A percentile compares a stretch with the other conserved stretches of the same genome.
These are phyloP conservation scores for Tylopilus balloui DNA, from an alignment of 768 basidiomycete species.

Conservation along the genomic window DNA sequence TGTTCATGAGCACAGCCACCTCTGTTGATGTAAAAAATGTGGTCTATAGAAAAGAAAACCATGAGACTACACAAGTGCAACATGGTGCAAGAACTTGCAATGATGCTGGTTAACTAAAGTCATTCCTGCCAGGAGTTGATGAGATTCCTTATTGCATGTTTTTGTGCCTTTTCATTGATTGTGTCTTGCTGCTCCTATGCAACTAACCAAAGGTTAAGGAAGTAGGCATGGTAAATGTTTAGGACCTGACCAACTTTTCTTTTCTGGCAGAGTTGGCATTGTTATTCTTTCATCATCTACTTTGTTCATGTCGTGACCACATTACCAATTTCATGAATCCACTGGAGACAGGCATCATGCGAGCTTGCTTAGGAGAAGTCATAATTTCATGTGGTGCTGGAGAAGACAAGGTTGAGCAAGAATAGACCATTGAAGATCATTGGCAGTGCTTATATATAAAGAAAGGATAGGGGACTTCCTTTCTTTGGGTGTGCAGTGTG, in stretches of 20 bases:
- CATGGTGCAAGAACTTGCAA: conserved; percentile 36
- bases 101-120: conserved; percentile 55
- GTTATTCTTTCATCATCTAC: conserved; percentile 16
- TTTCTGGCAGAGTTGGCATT: conserved; percentile 4
- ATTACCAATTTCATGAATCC: conserved; percentile 26
- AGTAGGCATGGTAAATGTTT: background rate
- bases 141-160: conserved; percentile 45
- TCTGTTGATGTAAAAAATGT: conserved; percentile 62
- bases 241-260: conserved; percentile 16
- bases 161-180: conserved; percentile 42
- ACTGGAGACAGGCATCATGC: conserved; percentile 14
- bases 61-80: background rate
- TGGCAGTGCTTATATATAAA: background rate
- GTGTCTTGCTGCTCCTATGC: conserved; percentile 49
- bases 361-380: conserved; percentile 10
- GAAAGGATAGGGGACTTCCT: too few relatives aligned
- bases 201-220: conserved; percentile 21
- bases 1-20: conserved; percentile 46
- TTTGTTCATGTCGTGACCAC: conserved; percentile 4
- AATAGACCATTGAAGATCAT: background rate
- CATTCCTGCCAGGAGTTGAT: conserved; percentile 62
- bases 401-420: background rate
- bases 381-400: conserved; percentile 14
- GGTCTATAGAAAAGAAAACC: conserved; percentile 35
- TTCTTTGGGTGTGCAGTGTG: too few relatives aligned